A percentile compares a stretch with the other conserved stretches of the same genome.
Evolutionary conservation across 2,329 filamentous ascomycete species (phyloP).

Genomic region (Fusarium haematococcum): DNA sequence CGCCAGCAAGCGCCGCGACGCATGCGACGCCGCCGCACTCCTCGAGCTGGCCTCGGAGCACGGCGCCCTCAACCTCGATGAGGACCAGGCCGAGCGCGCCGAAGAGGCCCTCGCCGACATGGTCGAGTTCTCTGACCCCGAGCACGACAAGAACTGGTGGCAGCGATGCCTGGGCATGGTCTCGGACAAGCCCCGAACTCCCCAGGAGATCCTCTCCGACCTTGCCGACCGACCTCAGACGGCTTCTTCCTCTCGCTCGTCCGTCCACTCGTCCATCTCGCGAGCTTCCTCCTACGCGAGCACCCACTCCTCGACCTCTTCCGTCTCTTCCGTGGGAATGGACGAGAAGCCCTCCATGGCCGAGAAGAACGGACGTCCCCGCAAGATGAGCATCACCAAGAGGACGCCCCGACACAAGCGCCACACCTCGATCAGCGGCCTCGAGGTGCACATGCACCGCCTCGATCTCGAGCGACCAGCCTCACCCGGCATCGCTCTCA

Average conservation of each 20-base stretch:
- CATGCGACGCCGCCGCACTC: conserved; percentile 41
- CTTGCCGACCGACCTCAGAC: conserved; percentile 35
- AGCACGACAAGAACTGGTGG: conserved; percentile 46
- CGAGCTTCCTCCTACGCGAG: conserved; percentile 44
- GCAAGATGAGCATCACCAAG: conserved; percentile 47
- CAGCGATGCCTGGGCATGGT: conserved; percentile 42
- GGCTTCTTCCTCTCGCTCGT: conserved; percentile 27
- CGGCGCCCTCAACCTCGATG: conserved; percentile 39
- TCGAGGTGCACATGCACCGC: conserved; percentile 42
- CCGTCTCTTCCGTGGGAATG: conserved; percentile 38
- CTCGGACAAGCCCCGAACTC: conserved; percentile 38
- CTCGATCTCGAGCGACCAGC: conserved; percentile 45
- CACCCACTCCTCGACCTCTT: conserved; percentile 40
- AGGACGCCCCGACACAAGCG: conserved; percentile 41
- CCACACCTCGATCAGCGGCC: conserved; percentile 36
- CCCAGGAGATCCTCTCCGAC: conserved; percentile 46
- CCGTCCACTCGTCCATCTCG: conserved; percentile 42
- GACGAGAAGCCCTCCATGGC: conserved; percentile 37
- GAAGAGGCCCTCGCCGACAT: conserved; percentile 43
- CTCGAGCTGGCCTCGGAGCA: conserved; percentile 44
- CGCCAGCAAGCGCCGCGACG: conserved; percentile 43
- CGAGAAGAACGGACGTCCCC: conserved; percentile 42
- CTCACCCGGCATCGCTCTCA: conserved; percentile 44
- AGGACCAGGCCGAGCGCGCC: conserved; percentile 42
- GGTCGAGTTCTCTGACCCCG: conserved; percentile 39